Base-by-base conservation (phyloP, 176 grass and related monocot genomes). In the Raddia distichophylla region DNA sequence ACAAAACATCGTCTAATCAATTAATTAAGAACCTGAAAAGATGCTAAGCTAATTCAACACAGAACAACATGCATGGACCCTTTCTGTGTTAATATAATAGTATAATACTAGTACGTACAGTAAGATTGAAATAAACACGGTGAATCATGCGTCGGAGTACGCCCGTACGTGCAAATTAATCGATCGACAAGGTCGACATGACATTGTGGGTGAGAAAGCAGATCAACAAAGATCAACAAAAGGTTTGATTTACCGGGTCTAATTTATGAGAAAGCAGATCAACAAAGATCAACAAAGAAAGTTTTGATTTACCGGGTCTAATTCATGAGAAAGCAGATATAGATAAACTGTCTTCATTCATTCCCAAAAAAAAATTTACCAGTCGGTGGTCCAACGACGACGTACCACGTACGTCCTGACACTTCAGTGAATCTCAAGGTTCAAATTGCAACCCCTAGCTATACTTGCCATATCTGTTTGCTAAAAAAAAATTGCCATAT, bases 21-120 rank as follows among this genome's bases (percentile, higher is more conserved):
- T 40, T 40, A 40, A 40, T 40, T 40, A 40, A 40, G 59, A 83
- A 72, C 60, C 6, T 75, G 35, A 5, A 40, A 48, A 37, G 37
- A 19, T 5, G 2, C 10, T 49, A 75, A 37, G 60, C 71, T 66
- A 27, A 66, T 83, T 83, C 81, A 57, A 75, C 72, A 20, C 19
- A 49, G 22, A 55, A 11, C 15, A 37, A 68, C 63, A 51, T 68
- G 67, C 65, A 69, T 59, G 78, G 53, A 27, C 5, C 8, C 37
- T 32, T 34, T 57, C 35, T 64, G 2, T 63, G 60, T 35, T 15
- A 27, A 34, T 35, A 18, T 54, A 56, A 8, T 10, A n/a, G n/a
- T n/a, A n/a, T n/a, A n/a, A n/a, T n/a, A n/a, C n/a, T n/a, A n/a
- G n/a, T n/a, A n/a, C n/a, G n/a, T n/a, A n/a, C 27, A 27, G 27